Conservation (phyloP, 2,329 filamentous ascomycete genomes). For the Bipolaris bicolor region DNA sequence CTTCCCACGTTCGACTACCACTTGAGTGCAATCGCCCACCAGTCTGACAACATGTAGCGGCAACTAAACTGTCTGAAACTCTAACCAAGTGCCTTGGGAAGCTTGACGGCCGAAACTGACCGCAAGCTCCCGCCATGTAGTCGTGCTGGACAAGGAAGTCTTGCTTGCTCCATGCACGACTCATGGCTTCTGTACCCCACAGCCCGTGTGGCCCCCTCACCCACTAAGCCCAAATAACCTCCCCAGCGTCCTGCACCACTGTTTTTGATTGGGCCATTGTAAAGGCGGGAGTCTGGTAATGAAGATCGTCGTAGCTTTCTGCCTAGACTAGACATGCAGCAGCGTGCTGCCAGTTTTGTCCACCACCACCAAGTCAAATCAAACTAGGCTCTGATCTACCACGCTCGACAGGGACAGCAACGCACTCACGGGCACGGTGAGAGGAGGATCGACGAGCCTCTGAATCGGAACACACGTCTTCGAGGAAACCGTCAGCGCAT, state of each 20-base stretch:
- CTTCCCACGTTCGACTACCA: too few relatives aligned
- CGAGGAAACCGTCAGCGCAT: neutral
- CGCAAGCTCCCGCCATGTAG: neutral
- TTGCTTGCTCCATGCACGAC: neutral
- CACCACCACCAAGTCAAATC: neutral
- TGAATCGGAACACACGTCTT: neutral
- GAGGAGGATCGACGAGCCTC: constrained; percentile 3
- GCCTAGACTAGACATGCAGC: neutral
- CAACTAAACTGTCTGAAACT: neutral
- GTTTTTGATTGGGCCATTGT: neutral
- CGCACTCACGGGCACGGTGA: neutral
- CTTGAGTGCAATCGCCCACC: neutral
- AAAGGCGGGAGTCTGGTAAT: neutral
- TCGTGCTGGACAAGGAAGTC: neutral
- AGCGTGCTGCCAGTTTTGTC: neutral
- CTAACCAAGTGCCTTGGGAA: neutral
- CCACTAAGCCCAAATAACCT: constrained; percentile 2
- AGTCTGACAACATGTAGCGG: neutral
- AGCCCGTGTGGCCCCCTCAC: neutral
- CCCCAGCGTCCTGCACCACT: neutral
- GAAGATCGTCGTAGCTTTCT: constrained; percentile 5
- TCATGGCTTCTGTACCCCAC: constrained; percentile 3
- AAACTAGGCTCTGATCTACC: constrained; percentile 1
- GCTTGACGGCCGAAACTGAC: constrained; percentile 7
- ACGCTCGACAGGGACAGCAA: neutral